Percentiles rank a stretch among this genome's conserved stretches.
Conservation (phyloP, 805 yeast species). For the Kodamaea nitidulidarum region DNA sequence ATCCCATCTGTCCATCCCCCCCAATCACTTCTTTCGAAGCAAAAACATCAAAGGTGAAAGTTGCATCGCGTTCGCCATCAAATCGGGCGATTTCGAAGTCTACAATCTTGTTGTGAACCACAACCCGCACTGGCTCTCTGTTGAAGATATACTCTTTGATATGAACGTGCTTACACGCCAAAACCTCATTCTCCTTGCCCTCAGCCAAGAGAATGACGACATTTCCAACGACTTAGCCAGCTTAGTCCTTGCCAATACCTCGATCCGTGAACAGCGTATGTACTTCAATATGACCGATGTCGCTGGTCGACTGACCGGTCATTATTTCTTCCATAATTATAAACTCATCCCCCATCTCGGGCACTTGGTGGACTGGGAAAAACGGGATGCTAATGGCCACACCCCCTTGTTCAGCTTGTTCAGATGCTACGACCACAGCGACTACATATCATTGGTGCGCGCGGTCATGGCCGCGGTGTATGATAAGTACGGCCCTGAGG, state of each 20-base stretch:
- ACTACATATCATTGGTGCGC: slow-evolving; percentile 49
- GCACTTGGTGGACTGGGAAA: slow-evolving; percentile 60
- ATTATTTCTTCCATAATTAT: slow-evolving; percentile 59
- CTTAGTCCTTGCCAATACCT: slow-evolving; percentile 39
- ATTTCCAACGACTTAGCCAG: slow-evolving; percentile 43
- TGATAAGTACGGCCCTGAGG: slow-evolving; percentile 36
- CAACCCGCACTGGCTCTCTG: slow-evolving; percentile 47
- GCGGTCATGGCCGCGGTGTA: slow-evolving; percentile 43
- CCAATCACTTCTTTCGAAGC: slow-evolving; percentile 21
- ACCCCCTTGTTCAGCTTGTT: slow-evolving; percentile 77
- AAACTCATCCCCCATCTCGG: slow-evolving; percentile 54
- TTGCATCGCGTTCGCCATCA: slow-evolving; percentile 58
- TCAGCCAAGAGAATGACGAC: slow-evolving; percentile 49
- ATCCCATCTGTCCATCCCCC: slow-evolving; percentile 12
- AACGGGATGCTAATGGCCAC: slow-evolving; percentile 59
- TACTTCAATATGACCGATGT: slow-evolving; percentile 53
- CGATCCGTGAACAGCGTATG: slow-evolving; percentile 40
- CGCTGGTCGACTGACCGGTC: slow-evolving; percentile 63
- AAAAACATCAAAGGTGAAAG: slow-evolving; percentile 60
- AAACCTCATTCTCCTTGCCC: slow-evolving; percentile 57
- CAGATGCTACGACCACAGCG: slow-evolving; percentile 73
- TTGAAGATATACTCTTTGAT: slow-evolving; percentile 69
- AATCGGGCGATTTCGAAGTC: slow-evolving; percentile 40
- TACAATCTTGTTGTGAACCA: slow-evolving; percentile 45
- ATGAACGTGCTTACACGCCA: slow-evolving; percentile 46